A percentile compares a stretch with the other conserved stretches of the same genome.
Conservation (phyloP, 2,329 filamentous ascomycete species). For the Xylariales sp. region DNA sequence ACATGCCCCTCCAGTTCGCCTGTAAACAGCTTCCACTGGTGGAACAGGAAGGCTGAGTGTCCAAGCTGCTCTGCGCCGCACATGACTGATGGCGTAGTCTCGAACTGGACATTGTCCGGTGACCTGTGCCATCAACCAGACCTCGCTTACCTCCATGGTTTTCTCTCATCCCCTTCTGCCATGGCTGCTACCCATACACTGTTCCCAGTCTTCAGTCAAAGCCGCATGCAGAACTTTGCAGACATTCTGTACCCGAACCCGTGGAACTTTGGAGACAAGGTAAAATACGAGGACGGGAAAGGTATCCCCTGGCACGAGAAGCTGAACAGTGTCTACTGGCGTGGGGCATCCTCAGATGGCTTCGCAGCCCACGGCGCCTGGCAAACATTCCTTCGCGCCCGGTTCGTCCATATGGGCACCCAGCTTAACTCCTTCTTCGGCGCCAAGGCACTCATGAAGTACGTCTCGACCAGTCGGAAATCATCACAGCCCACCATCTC, state of each 20-base stretch:
- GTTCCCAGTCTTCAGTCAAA: constrained; percentile 52
- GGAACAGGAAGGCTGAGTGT: constrained; percentile 32
- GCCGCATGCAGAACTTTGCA: constrained; percentile 47
- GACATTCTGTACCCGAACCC: constrained; percentile 44
- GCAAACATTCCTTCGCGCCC: constrained; percentile 54
- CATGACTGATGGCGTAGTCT: constrained; percentile 34
- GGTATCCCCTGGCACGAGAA: constrained; percentile 44
- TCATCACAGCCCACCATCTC: constrained; percentile 26
- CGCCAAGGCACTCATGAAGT: constrained; percentile 10
- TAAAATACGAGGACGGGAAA: constrained; percentile 31
- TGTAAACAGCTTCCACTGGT: constrained; percentile 34
- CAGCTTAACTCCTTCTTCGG: constrained; percentile 10
- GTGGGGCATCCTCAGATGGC: constrained; percentile 48
- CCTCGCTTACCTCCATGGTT: constrained; percentile 45
- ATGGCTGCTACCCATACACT: constrained; percentile 39
- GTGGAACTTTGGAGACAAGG: constrained; percentile 34
- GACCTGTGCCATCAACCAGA: constrained; percentile 49
- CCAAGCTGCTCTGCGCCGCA: constrained; percentile 31
- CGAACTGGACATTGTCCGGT: constrained; percentile 33
- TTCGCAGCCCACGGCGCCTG: constrained; percentile 46
- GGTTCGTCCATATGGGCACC: constrained; percentile 52
- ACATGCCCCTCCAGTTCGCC: constrained; percentile 43
- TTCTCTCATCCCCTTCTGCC: constrained; percentile 41
- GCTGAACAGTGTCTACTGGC: constrained; percentile 47
- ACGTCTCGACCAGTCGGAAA: constrained; percentile 6